Evolutionary conservation across 257 asterid genomes (phyloP).

Genomic region (Leonotis leonurus): DNA sequence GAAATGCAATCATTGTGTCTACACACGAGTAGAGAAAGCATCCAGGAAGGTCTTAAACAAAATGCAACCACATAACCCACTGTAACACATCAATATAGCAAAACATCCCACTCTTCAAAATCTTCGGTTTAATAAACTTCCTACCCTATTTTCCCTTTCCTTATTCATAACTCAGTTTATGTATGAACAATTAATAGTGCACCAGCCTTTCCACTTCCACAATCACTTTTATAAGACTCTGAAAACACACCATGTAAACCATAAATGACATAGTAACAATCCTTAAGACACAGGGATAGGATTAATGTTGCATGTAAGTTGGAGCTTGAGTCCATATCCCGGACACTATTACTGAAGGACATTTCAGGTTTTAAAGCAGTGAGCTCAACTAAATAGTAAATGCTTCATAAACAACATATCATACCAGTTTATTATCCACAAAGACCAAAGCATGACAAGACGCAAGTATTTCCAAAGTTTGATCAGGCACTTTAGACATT

Average conservation of each 20-base stretch:
- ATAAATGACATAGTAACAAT: background rate
- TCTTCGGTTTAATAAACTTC: background rate
- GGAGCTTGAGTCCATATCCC: background rate
- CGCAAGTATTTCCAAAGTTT: slow-evolving; percentile 80
- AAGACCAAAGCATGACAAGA: slow-evolving; percentile 98
- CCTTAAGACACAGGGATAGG: background rate
- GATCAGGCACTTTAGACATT: slow-evolving; percentile 59
- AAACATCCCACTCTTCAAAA: background rate
- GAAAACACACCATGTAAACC: background rate
- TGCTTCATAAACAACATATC: background rate
- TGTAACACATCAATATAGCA: background rate
- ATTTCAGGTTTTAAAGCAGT: background rate
- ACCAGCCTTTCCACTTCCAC: slow-evolving; percentile 1
- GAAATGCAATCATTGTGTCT: background rate
- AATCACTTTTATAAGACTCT: background rate
- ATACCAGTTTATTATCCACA: slow-evolving; percentile 97
- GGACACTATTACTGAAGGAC: background rate
- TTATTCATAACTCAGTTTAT: background rate
- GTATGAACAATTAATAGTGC: no score
- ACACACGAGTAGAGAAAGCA: background rate
- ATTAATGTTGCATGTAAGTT: background rate
- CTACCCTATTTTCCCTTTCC: background rate
- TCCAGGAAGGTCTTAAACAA: background rate
- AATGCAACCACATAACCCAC: background rate
- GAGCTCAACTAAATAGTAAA: background rate